Base-by-base conservation (phyloP, 306 rosid species). In the Argentina anserina region DNA sequence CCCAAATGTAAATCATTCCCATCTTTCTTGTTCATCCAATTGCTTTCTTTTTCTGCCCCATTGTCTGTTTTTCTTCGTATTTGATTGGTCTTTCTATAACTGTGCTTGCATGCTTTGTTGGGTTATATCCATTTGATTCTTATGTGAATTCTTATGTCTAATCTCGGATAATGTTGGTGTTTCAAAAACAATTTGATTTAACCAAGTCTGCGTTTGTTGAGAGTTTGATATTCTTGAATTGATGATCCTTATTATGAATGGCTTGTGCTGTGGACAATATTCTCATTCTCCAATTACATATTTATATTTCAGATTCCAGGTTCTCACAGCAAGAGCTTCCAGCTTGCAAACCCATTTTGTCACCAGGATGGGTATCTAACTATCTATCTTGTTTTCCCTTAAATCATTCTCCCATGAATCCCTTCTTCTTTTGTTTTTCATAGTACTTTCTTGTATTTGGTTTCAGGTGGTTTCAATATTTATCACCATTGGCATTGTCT, bases 281-380 rank as follows among this genome's bases (percentile, higher is more conserved):
- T n/a, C n/a, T n/a, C n/a, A n/a, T n/a, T n/a, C n/a, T n/a, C n/a
- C n/a, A n/a, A n/a, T n/a, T n/a, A n/a, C n/a, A n/a, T n/a, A n/a
- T n/a, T n/a, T 81, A 73, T 26, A 33, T 74, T 80, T 72, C 85
- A 93, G 98, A 90, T 87, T 88, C 98, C 50, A 84, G 53, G 78
- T 93, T 93, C 78, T 60, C 97, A 23, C 97, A 93, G 81, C 98
- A 90, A 87, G 97, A 93, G 82, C 97, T 93, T 81, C 88, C 90
- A 69, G 98, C 98, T 6, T 90, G 97, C 90, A 90, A 93, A 73
- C 97, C 98, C 79, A 87, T 90, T 84, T 79, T 93, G 74, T 88
- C 97, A 49, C 98, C 97, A 25, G 87, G 90, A 81, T 87, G 90
- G 96, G 98, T 93, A 88, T 69, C 46, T 1, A 62, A 72, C 36